Base-by-base conservation (phyloP, 495 filamentous ascomycete genomes). In the Aspergillus incahuasiensis region DNA sequence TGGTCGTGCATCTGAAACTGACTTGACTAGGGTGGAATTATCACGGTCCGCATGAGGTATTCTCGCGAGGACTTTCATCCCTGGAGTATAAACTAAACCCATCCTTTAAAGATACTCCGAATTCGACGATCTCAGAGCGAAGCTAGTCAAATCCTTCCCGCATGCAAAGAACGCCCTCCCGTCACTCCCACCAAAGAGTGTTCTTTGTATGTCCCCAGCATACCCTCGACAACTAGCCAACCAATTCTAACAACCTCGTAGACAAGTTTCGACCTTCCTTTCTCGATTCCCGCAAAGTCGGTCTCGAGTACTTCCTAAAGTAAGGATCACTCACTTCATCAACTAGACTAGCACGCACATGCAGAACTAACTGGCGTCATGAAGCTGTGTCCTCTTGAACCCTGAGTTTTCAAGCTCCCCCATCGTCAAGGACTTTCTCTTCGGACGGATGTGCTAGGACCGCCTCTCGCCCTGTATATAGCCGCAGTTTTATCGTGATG, bases 241-340 rank as follows among this genome's bases (percentile, higher is more conserved):
- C 20, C 28, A 48, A 56, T 49, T 58, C 61, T 60, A 56, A 68
- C 12, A 15, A 51, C n/a, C 16, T 49, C 24, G 21, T 52, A 81
- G 85, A 77, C 57, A 85, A 82, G 63, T 89, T 90, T 59, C 82
- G 83, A 6, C 80, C 86, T 6, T 75, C 75, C 25, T 90, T 90
- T 62, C 72, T 90, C 38, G 86, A 90, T 63, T 74, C 76, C 16
- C 73, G 87, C 35, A 79, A 82, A 46, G 72, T 77, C 48, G 87
- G 87, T 12, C 70, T 90, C 42, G 78, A 79, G 34, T 88, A 90
- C 63, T 90, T 89, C 57, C 70, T 90, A 42, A 88, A 87, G 83
- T 89, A 66, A 65, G 83, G 72, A 28, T 8, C 8, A 28, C 19
- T 49, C 32, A 12, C 16, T 44, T 52, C 55, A 24, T 42, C 7